Evolutionary conservation across 148 eudicot species (phyloP), one percentile per base, ranked within the genome.

Genomic region (Spergularia bocconei): DNA sequence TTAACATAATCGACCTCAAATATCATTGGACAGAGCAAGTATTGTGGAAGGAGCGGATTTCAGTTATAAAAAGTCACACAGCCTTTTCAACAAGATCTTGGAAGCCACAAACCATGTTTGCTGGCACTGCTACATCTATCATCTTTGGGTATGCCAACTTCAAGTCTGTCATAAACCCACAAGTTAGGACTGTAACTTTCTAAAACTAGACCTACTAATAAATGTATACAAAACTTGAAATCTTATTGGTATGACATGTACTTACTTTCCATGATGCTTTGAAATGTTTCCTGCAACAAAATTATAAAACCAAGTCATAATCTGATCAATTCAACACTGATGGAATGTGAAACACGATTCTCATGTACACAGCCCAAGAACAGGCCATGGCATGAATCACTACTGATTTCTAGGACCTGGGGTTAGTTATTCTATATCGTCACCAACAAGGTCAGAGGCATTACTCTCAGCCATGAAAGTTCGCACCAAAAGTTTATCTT

Each of bases 111-210:
- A 75, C 97, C 96, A 92, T 81, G 79, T 95, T 95, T 41, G 96
- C 96, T 15, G 97, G 98, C 38, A 95, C 92, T 12, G 98, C 98
- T 73, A 84, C 77, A 63, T 95, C 97, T 0, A 95, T 92, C 96
- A 95, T 89, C 88, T 88, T 95, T 4, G 98, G 98, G 78, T 90
- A 95, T 38, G 97, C 77, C 75, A 95, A 84, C 55, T 90, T 89
- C 77, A 95, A 84, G 86, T 92, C 98, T 95, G 89, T 65, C 52
- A 77, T 39, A 41, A 71, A 9, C 48, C 57, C 23, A 71, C 70
- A 12, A 69, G 25, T 63, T 78, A 20, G 51, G 33, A 58, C 13
- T 68, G 63, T 63, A 15, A 66, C 1, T 12, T n/a, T 33, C 19
- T 11, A 6, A 44, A 44, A 6, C 48, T 44, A 4, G 10, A 44